Base-by-base conservation (phyloP, 2,329 filamentous ascomycete genomes). In the Xylaria hypoxylon region DNA sequence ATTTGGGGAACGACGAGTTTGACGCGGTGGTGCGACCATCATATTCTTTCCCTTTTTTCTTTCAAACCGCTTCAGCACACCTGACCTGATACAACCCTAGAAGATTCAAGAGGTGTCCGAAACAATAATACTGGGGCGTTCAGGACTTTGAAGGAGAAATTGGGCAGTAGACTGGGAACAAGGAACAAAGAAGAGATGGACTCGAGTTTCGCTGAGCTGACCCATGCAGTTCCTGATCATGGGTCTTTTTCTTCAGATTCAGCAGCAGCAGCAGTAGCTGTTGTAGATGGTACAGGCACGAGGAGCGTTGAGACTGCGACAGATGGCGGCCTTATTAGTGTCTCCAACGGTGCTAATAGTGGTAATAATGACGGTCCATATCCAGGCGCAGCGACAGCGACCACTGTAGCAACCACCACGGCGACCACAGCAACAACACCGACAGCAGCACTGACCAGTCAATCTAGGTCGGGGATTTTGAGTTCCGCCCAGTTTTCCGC, bases 141-240 rank as follows among this genome's bases (percentile, higher is more conserved):
- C 19, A 19, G 40, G 59, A 52, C 42, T 60, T 48, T 58, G 38
- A 63, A 59, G 44, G 53, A 62, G 40, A 26, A 19, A 60, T 45
- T 26, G 22, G 56, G 40, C 28, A 31, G 28, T 52, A 60, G 40
- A 60, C 51, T 26, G 19, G 57, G 42, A 50, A 45, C 40, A 44
- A 61, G 62, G 50, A 57, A 45, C 35, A 59, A 55, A 59, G 62
- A 63, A 48, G 53, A 60, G 59, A 70, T 68, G 67, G 64, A 59
- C 52, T 68, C 59, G 62, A 62, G 59, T 60, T 64, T 62, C 52
- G 38, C 6, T 38, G 65, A 68, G 55, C 33, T 33, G 48, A 62
- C 42, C 52, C 64, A 64, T 62, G 64, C 48, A 58, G 44, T 47
- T 53, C 51, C 40, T 40, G 53, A 45, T 33, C 63, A 69, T 65